Evolutionary conservation across 2,329 filamentous ascomycete species (phyloP), one percentile per base, ranked within the genome.

Genomic region (Diaporthe sp.): DNA sequence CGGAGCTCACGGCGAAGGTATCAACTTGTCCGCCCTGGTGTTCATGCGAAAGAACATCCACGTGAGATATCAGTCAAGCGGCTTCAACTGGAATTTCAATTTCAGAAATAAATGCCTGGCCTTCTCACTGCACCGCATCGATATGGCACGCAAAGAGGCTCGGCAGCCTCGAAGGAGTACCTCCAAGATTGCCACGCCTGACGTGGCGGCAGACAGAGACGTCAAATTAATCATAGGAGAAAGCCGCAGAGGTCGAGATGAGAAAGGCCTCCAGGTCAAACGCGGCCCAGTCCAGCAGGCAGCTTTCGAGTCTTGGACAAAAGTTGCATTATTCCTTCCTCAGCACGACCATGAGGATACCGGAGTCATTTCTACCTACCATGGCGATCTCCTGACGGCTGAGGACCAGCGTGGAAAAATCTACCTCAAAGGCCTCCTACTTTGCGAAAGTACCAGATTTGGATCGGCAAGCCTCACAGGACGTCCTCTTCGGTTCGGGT

Each of bases 171-270:
- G 12, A 47, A 0, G 3, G 4, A 3, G 2, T 1, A 4, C n/a
- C n/a, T n/a, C n/a, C n/a, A n/a, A n/a, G n/a, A 10, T 35, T 1
- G 1, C 22, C 7, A 47, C 61, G 2, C 45, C 30, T 12, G 22
- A 3, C 13, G 45, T 50, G 2, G 9, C 1, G 9, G 42, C 42
- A 33, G 10, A 38, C 1, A 1, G 6, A 10, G 61, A 67, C 9
- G 42, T 67, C 5, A 42, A 67, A 15, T 50, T 67, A 22, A 50
- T 67, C 42, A 67, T 67, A 1, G 61, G 61, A 50, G 19, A 38
- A n/a, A 0, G 3, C 5, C 13, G 13, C 1, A 8, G 1, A 0
- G 42, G 19, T 2, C 61, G 61, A 50, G 9, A 50, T 33, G 30
- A 33, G 2, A 5, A 15, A 7, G 42, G 42, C 9, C 1, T 8